Conservation (phyloP, 805 yeast genomes). For the Lipomyces yamanashiensis region DNA sequence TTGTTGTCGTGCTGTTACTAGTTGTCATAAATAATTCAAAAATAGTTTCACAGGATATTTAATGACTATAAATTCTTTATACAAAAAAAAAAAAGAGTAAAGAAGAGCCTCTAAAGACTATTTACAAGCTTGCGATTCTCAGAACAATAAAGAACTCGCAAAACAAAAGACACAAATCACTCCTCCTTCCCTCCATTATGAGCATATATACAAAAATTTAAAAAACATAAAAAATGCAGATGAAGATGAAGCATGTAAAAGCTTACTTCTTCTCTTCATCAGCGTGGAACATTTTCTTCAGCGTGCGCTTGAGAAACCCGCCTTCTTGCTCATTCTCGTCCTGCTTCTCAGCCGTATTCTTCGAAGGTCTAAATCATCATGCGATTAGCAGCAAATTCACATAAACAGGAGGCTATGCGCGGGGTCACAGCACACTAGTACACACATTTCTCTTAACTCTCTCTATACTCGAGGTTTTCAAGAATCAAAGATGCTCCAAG, state of each 20-base stretch:
- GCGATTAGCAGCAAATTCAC: too few relatives aligned
- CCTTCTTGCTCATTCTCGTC: not conserved
- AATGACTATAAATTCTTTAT: not conserved
- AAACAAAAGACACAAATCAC: not conserved
- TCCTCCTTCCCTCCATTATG: not conserved
- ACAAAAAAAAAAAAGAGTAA: not conserved
- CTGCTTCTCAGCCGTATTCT: not conserved
- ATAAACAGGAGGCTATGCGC: not conserved
- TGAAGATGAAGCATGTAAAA: not conserved
- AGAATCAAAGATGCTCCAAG: not conserved
- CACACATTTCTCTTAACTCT: slow-evolving; percentile 2
- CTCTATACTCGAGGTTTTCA: not conserved
- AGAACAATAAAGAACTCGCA: not conserved
- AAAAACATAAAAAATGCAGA: not conserved
- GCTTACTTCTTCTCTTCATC: slow-evolving; percentile 16
- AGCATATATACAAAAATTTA: not conserved
- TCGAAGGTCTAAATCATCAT: not conserved
- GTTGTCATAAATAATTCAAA: not conserved
- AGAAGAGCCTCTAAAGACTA: not conserved
- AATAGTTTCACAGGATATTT: not conserved
- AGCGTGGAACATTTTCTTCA: slow-evolving; percentile 26
- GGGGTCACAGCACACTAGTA: not conserved
- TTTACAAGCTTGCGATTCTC: not conserved
- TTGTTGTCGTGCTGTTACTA: not conserved
- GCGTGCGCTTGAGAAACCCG: slow-evolving; percentile 28